Conservation (phyloP, 176 grass and related monocot species). For the Aechmea fasciata region DNA sequence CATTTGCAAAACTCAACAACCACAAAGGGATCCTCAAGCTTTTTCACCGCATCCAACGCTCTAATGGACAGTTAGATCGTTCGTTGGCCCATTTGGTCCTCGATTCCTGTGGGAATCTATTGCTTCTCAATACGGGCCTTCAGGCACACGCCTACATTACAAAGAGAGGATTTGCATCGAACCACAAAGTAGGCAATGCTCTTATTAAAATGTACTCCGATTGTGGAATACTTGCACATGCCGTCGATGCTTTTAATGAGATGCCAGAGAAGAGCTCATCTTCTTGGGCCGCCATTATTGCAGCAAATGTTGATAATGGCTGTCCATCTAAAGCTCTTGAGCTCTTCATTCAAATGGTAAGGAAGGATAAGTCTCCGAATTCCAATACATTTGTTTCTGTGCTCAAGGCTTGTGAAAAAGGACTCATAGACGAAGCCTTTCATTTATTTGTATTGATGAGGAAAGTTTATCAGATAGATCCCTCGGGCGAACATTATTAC, state of each 20-base stretch:
- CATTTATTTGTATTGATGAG: constrained; percentile 49
- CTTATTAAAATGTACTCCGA: constrained; percentile 64
- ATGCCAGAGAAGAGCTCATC: constrained; percentile 39
- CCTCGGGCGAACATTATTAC: constrained; percentile 36
- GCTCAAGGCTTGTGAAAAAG: constrained; percentile 52
- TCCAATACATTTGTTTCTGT: constrained; percentile 30
- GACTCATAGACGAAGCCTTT: constrained; percentile 46
- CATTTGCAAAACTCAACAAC: constrained; percentile 23
- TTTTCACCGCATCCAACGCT: constrained; percentile 31
- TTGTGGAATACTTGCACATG: constrained; percentile 38
- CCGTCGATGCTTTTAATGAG: constrained; percentile 37
- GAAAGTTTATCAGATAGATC: constrained; percentile 39
- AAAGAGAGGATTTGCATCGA: constrained; percentile 35
- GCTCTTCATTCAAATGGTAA: constrained; percentile 49
- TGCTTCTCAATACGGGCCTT: constrained; percentile 26
- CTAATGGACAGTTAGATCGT: constrained; percentile 21
- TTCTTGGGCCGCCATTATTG: constrained; percentile 54
- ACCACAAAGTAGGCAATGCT: constrained; percentile 20
- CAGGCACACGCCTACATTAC: constrained; percentile 53
- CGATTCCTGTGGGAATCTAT: constrained; percentile 33
- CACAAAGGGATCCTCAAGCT: constrained; percentile 37
- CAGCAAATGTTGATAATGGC: constrained; percentile 38
- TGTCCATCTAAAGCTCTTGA: constrained; percentile 31
- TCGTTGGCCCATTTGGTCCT: constrained; percentile 27
- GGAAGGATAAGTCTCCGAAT: constrained; percentile 30